These are phyloP conservation scores for Aspergillus egyptiacus DNA, from an alignment of 495 filamentous ascomycete genomes.

Conservation along the genomic window DNA sequence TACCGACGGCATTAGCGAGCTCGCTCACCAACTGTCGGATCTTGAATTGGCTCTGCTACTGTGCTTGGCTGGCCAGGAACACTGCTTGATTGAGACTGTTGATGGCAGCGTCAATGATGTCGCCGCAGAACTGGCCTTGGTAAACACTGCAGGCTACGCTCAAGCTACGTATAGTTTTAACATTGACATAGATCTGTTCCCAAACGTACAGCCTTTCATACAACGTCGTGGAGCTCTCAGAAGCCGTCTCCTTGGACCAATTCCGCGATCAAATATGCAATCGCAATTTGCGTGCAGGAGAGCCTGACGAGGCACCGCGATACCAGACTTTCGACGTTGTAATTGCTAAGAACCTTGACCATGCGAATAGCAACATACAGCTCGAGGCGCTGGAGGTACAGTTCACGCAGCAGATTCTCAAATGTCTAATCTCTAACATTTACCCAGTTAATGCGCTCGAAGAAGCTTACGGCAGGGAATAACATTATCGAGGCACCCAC, in stretches of 20 bases:
- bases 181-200: conserved; percentile 49
- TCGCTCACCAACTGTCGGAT: conserved; percentile 72
- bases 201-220: conserved; percentile 65
- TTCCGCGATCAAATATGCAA: conserved; percentile 63
- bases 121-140: conserved; percentile 65
- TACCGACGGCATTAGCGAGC: conserved; percentile 41
- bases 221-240: conserved; percentile 63
- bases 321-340: conserved; percentile 66
- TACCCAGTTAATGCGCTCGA: conserved; percentile 70
- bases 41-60: conserved; percentile 82
- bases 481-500: conserved; percentile 67
- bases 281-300: conserved; percentile 20
- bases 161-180: too few relatives aligned
- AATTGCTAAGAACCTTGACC: conserved; percentile 72
- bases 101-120: conserved; percentile 55
- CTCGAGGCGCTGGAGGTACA: conserved; percentile 75
- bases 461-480: conserved; percentile 66
- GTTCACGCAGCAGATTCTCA: too few relatives aligned
- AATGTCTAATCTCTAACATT: conserved; percentile 8
- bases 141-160: conserved; percentile 34
- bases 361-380: conserved; percentile 65
- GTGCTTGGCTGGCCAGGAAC: conserved; percentile 70
- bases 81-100: conserved; percentile 80
- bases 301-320: conserved; percentile 12
- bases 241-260: conserved; percentile 68